Conservation (phyloP, 768 basidiomycete genomes). For the Amanita fuliginea region DNA sequence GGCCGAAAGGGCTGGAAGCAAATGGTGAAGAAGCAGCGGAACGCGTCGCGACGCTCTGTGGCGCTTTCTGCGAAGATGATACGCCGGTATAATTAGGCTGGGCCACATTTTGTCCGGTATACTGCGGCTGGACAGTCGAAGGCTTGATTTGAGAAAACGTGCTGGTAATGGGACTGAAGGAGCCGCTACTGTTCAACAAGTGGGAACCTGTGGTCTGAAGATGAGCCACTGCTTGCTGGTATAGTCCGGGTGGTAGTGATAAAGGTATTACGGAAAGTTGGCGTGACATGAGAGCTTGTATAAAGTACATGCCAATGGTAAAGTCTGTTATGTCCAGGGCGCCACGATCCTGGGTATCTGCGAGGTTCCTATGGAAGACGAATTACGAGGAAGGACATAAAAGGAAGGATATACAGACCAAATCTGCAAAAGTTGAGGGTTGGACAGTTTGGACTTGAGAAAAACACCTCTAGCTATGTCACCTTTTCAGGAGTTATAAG, state of each 20-base stretch:
- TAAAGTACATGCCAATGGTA: constrained; percentile 91
- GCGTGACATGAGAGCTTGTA: constrained; percentile 84
- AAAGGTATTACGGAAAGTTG: constrained; percentile 62
- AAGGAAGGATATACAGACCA: constrained; percentile 44
- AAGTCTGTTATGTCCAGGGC: constrained; percentile 86
- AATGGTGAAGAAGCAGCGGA: constrained; percentile 15
- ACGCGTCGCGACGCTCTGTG: constrained; percentile 30
- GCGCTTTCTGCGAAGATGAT: constrained; percentile 16
- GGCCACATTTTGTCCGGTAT: constrained; percentile 45
- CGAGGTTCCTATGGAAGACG: constrained; percentile 56
- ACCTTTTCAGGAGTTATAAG: constrained; percentile 28
- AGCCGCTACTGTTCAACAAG: constrained; percentile 49
- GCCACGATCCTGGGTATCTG: constrained; percentile 92
- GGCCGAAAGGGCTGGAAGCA: constrained; percentile 15
- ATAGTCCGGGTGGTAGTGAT: constrained; percentile 70
- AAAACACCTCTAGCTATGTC: constrained; percentile 88
- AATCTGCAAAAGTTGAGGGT: constrained; percentile 84
- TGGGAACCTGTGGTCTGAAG: constrained; percentile 32
- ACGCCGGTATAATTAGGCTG: constrained; percentile 42
- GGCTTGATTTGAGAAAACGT: constrained; percentile 29
- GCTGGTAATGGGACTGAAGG: constrained; percentile 43
- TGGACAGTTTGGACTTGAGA: constrained; percentile 78
- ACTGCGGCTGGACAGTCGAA: constrained; percentile 40
- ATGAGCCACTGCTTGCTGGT: constrained; percentile 64
- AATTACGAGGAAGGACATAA: not conserved